These are phyloP conservation scores for Metschnikowia koreensis DNA, from an alignment of 805 yeast genomes.

Conservation along the genomic window DNA sequence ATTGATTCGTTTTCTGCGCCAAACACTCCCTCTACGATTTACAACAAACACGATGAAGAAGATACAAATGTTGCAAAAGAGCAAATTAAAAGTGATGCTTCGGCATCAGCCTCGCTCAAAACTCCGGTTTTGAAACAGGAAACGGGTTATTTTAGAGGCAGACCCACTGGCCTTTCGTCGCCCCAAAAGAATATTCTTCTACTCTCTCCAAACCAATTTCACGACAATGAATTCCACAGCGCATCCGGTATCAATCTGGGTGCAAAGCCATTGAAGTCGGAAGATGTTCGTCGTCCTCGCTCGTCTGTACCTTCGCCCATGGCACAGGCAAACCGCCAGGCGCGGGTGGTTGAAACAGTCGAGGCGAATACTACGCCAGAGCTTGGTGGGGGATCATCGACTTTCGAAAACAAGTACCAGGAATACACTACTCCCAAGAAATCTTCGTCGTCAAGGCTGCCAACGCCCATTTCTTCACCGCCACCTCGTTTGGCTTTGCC, in stretches of 20 bases:
- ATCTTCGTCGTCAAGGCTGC: not conserved
- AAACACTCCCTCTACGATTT: constrained; percentile 18
- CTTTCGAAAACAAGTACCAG: not conserved
- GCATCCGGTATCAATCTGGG: constrained; percentile 13
- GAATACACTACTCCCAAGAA: constrained; percentile 18
- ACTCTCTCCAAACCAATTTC: constrained; percentile 38
- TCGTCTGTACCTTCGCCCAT: constrained; percentile 38
- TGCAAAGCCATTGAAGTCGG: constrained; percentile 9
- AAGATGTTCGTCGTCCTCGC: constrained; percentile 24
- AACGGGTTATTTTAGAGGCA: not conserved
- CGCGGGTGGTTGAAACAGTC: constrained; percentile 42
- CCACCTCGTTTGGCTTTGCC: constrained; percentile 37
- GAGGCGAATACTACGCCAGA: constrained; percentile 19
- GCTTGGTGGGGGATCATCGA: not conserved
- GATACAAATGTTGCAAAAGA: constrained; percentile 1
- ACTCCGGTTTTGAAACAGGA: constrained; percentile 3
- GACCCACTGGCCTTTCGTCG: constrained; percentile 6
- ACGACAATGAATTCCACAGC: constrained; percentile 33
- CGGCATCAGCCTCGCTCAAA: constrained; percentile 18
- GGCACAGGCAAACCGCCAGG: constrained; percentile 44
- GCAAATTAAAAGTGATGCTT: constrained; percentile 7
- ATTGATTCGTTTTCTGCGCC: constrained; percentile 21
- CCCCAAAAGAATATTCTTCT: constrained; percentile 33
- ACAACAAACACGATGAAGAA: too few species aligned
- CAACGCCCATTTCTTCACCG: constrained; percentile 28